Evolutionary conservation across 2,329 filamentous ascomycete species (phyloP), one percentile per base, ranked within the genome.

Genomic region (Dactylonectria estremocensis): DNA sequence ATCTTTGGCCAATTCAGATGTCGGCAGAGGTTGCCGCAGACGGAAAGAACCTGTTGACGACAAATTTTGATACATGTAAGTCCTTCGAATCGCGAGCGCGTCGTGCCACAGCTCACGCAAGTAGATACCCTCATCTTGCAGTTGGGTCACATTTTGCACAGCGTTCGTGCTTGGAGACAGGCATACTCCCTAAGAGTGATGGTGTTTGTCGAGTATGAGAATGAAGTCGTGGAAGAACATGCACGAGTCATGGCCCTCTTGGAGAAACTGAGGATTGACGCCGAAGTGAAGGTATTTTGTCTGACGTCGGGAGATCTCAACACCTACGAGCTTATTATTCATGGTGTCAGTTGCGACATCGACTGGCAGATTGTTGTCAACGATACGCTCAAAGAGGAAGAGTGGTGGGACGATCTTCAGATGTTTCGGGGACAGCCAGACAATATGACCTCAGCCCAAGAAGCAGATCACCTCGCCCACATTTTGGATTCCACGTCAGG

Each of bases 1-100:
- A 97, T 76, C 83, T 97, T 5, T 97, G 94, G 94, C 94, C 94
- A 0, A 96, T 97, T 60, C 95, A 97, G 72, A 97, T 97, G 93
- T 95, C 94, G 6, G 94, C 94, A 1, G 93, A 95, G 74, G 88
- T 96, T 37, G 88, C 90, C 1, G 85, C 91, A 1, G 90, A 92
- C 70, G 87, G 86, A 1, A 88, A 90, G 76, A 90, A 86, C 69
- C 86, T 96, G 6, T 80, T 95, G 61, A 97, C 94, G 0, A 96
- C 93, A 0, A 97, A 97, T 72, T 97, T 97, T 78, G 94, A 97
- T 78, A 97, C 94, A 0, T 97, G 95, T 87, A 89, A 81, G 88
- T 80, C 13, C 3, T 9, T 18, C 18, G 10, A n/a, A 52, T n/a
- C 43, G 2, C 13, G 13, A 20, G 6, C 9, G 28, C 4, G 24